Base-by-base conservation (phyloP, 2,329 filamentous ascomycete genomes). In the Apiospora saccharicola region DNA sequence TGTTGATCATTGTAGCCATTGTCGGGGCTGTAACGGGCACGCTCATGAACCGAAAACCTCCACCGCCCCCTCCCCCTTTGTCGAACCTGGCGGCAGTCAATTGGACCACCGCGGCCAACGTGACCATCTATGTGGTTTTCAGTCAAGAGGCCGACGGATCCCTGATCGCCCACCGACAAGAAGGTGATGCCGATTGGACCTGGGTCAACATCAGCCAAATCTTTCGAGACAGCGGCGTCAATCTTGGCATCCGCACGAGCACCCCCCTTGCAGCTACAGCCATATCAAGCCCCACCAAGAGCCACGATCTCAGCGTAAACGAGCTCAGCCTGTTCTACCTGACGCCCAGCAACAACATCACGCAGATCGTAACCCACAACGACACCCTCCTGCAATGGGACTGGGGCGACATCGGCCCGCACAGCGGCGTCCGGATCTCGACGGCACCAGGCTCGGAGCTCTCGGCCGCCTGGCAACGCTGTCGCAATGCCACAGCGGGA, bases 241-340 rank as follows among this genome's bases (percentile, higher is more conserved):
- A 14, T 57, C 43, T 72, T 4, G 68, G 64, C 53, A 51, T 72
- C 3, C 49, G 68, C 3, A 4, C 41, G 16, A 46, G 43, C 43
- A 67, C 71, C 4, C 71, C 71, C 14, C 41, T 72, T 22, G 68
- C 71, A 6, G 47, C 61, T 4, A 24, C 49, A 1, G 71, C 68
- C 30, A 70, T 46, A 14, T 37, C 68, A 2, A 61, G 51, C 26
- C 44, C 44, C 12, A 4, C 12, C 24, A 68, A 68, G 10, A 57
- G 4, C 3, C 3, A 53, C n/a, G 16, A 70, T 24, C 49, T 22
- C 12, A 13, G 12, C 10, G 37, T 53, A 13, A 61, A 64, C 16
- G n/a, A 70, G 34, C 71, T 72, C 3, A 70, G 30, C 68, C 43
- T 72, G 49, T 72, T 72, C 43, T 72, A 61, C 71, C 22, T 70